These are phyloP conservation scores for Rutstroemia sp. DNA, from an alignment of 2,329 filamentous ascomycete genomes.

Conservation along the genomic window DNA sequence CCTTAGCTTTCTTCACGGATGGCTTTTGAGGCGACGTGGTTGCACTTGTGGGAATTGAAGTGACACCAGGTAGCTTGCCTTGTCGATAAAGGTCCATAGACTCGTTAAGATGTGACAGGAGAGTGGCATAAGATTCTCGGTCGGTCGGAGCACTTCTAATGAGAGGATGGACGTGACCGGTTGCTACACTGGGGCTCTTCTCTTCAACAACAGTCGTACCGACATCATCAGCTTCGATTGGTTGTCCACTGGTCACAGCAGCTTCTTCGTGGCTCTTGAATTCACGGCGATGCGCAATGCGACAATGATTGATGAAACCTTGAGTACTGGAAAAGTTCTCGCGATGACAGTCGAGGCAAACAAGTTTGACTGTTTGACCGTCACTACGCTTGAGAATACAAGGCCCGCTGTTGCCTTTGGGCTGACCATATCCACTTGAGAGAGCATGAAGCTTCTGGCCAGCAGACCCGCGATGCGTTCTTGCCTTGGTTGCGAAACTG, in stretches of 20 bases:
- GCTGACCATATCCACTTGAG: slow-evolving; percentile 60
- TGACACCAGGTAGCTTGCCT: slow-evolving; percentile 43
- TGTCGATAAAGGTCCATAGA: slow-evolving; percentile 45
- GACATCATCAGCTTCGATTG: slow-evolving; percentile 62
- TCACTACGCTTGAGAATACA: slow-evolving; percentile 82
- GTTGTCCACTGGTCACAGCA: slow-evolving; percentile 77
- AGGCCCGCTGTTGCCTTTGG: slow-evolving; percentile 77
- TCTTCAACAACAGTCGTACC: slow-evolving; percentile 40
- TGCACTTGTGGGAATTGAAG: slow-evolving; percentile 35
- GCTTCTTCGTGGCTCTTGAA: slow-evolving; percentile 96
- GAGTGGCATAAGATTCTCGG: slow-evolving; percentile 43
- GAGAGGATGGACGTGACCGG: slow-evolving; percentile 54
- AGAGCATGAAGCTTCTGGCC: slow-evolving; percentile 62
- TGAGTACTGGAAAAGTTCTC: slow-evolving; percentile 94
- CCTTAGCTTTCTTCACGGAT: slow-evolving; percentile 22
- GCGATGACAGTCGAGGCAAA: slow-evolving; percentile 81
- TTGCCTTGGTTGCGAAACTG: slow-evolving; percentile 37
- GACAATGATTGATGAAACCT: slow-evolving; percentile 98
- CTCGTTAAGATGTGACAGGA: slow-evolving; percentile 46
- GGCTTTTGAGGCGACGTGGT: slow-evolving; percentile 16
- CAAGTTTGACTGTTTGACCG: slow-evolving; percentile 78
- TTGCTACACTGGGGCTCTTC: slow-evolving; percentile 25
- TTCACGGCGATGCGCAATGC: slow-evolving; percentile 86
- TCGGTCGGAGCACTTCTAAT: slow-evolving; percentile 49
- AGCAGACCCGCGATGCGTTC: slow-evolving; percentile 48